Evolutionary conservation across 768 basidiomycete species (phyloP), one percentile per base, ranked within the genome.

Genomic region (Suillus hirtellus): DNA sequence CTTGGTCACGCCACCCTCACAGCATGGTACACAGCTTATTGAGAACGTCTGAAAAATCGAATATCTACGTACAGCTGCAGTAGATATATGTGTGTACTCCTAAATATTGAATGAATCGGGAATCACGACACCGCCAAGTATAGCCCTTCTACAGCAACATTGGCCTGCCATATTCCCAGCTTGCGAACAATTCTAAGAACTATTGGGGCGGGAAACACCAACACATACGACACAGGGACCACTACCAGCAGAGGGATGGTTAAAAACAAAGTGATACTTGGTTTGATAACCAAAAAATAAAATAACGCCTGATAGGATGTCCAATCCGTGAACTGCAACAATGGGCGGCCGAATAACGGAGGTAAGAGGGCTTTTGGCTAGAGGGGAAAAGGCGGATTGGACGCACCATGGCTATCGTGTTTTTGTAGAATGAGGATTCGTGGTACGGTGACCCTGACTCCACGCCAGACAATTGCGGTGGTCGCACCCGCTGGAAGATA

Each of bases 261-360:
- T 42, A 93, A 77, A 19, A 89, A 77, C 34, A 94, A 74, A 1
- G 91, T 92, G 73, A 93, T 89, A 37, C 85, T 81, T 2, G 92
- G 90, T 72, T 94, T 94, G 79, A 94, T 87, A 58, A 93, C 89
- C 64, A 94, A 82, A 77, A 94, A 94, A 73, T 94, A 93, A 80
- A 94, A 93, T 3, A 94, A 81, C 0, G 92, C 88, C 77, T 90
- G 90, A 74, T 92, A 93, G 19, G 92, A 90, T 5, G 89, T 90
- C 44, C 89, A 78, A 69, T 93, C 92, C 47, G 88, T 87, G 75
- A 93, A 93, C 91, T 92, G 67, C 34, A 60, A 67, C 34, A 60
- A 59, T 27, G 4, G 15, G 62, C 59, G 44, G 34, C 11, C 21
- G 27, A 63, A 60, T 6, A 59, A 43, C 34, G 60, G 61, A 21